phyloP scores from a whole-genome alignment of 148 eudicot species.

The Camellia sinensis region DNA sequence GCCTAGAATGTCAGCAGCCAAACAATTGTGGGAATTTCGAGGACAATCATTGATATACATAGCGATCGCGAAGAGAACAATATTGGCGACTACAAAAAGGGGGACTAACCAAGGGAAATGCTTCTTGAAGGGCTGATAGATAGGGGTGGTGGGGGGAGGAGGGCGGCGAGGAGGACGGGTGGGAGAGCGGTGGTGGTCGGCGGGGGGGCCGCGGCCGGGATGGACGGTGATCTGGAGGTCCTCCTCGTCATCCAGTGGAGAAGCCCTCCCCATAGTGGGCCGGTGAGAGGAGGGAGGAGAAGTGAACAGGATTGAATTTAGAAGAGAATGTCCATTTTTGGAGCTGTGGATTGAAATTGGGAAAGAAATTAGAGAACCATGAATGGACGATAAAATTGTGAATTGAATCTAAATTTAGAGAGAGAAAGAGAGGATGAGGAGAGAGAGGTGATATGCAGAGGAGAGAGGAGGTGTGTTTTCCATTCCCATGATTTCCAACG shows the following conservation, averaged over 20 bases:
- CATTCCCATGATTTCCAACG: background rate
- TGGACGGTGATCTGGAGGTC: conserved; percentile 39
- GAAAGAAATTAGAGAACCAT: background rate
- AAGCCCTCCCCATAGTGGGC: conserved; percentile 29
- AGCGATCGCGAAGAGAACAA: conserved; percentile 40
- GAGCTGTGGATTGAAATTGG: background rate
- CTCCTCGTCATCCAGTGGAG: conserved; percentile 27
- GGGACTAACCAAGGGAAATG: conserved; percentile 70
- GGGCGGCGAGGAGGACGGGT: background rate
- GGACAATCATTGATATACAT: conserved; percentile 82
- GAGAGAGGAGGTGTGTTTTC: background rate
- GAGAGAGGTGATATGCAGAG: background rate
- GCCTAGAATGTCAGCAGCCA: conserved; percentile 37
- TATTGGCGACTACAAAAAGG: conserved; percentile 33
- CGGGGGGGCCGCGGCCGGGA: background rate
- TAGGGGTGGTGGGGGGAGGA: conserved; percentile 11
- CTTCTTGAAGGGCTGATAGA: conserved; percentile 36
- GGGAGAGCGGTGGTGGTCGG: background rate
- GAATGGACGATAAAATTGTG: background rate
- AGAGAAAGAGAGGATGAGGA: background rate
- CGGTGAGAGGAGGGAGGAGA: background rate
- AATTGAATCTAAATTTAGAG: conserved; percentile 6
- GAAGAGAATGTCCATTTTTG: background rate
- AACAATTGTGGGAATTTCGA: conserved; percentile 31
- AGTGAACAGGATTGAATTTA: conserved; percentile 5